Base-by-base conservation (phyloP, 345 rosid genomes). In the Pugionium cornutum region DNA sequence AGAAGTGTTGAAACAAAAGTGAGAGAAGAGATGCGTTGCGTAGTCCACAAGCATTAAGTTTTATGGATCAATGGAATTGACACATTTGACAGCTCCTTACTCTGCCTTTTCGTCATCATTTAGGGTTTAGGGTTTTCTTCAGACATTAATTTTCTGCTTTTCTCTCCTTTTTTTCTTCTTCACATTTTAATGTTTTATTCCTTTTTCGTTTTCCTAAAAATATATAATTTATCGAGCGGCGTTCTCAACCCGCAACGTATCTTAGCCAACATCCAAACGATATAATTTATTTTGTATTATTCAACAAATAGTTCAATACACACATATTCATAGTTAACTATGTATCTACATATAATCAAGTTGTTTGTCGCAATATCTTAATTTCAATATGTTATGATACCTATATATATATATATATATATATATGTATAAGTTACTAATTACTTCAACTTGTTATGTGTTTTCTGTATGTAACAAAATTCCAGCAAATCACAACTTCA, bases 11-110 rank as follows among this genome's bases (percentile, higher is more conserved):
- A 63, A 63, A 55, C 49, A 29, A 43, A 53, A 33, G 51, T 52
- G 68, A 29, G 49, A 69, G 54, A 50, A 34, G 60, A 66, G 71
- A 66, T 65, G 56, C 28, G 43, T 73, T 73, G 72, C 76, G 76
- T 73, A 73, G 55, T 32, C 36, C 62, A 66, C 67, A 73, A 73
- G 67, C 60, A 29, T 64, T 72, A 57, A 57, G 70, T 57, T 57
- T 63, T 49, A 59, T 72, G 56, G 61, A 66, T 58, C 71, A 36
- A 73, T 72, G 66, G 70, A 65, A 58, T 64, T 71, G 75, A 64
- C 70, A 72, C 49, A 65, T 58, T 71, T 73, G 67, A 73, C 60
- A 73, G 67, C 71, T 58, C 66, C 3, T 54, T 70, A 34, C 6
- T 48, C 62, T 52, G 39, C 54, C 18, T 63, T 30, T 28, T 66